Evolutionary conservation across 805 yeast genomes (phyloP), one percentile per base, ranked within the genome.

Genomic region (Naumovozyma dairenensis): DNA sequence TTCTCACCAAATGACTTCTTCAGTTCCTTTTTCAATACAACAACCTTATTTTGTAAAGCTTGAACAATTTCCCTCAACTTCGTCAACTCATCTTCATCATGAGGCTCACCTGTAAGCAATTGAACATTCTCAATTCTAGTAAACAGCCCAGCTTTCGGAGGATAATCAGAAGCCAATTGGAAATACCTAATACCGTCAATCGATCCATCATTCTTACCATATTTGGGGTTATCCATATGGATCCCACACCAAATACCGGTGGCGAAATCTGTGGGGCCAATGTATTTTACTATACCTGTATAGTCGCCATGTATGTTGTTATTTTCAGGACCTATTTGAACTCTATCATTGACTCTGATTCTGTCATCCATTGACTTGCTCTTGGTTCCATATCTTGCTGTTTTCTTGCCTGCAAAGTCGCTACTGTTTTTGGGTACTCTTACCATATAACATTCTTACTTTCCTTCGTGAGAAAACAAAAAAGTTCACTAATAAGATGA

Each of bases 141-240:
- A 31, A 39, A 39, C 15, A 39, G 16, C 2, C 42, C 42, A 28
- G 28, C 31, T 5, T 21, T 25, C n/a, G n/a, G n/a, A n/a, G n/a
- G n/a, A n/a, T n/a, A n/a, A 13, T 29, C 28, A 16, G 34, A 28
- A 5, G 12, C 31, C 40, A 84, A 71, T 2, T 60, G 49, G 51
- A 87, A 86, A 39, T 81, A 69, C 17, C 66, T 46, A 1, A 47
- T 51, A 1, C 81, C 86, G 16, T 74, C 70, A 8, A 86, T 67
- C 29, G 71, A 59, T 0, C 96, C 96, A 49, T 84, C 75, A 49
- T 86, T 84, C 57, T 78, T 82, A 2, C 96, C 96, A 7, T 65
- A 63, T 7, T 14, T 12, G 0, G 92, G 79, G 38, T 74, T 75
- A 39, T 77, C 84, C 28, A 85, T 69, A 45, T 78, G 84, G 5